Conservation (phyloP, 352 stramenopile genomes). For the Thalassiosira mediterranea region DNA sequence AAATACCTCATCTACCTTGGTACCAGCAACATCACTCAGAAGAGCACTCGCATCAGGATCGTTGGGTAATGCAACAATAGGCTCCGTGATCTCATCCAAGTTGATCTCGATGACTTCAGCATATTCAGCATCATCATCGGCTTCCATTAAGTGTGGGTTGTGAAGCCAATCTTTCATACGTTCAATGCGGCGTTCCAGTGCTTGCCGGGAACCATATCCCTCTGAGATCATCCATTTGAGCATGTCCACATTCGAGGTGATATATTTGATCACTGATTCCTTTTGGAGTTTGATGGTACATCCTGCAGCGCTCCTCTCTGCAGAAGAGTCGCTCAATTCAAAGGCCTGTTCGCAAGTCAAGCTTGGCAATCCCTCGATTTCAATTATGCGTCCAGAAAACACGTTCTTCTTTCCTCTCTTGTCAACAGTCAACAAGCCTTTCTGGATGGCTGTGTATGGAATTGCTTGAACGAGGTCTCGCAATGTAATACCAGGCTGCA, state of each 20-base stretch:
- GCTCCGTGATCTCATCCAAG: constrained; percentile 87
- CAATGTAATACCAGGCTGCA: constrained; percentile 88
- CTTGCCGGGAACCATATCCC: constrained; percentile 86
- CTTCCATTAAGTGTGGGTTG: constrained; percentile 84
- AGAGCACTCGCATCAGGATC: constrained; percentile 86
- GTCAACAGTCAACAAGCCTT: constrained; percentile 85
- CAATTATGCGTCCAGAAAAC: constrained; percentile 86
- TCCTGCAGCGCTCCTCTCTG: constrained; percentile 85
- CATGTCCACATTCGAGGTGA: constrained; percentile 87
- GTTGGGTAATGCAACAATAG: constrained; percentile 86
- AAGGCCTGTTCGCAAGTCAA: constrained; percentile 89
- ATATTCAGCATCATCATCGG: constrained; percentile 85
- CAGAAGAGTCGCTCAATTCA: constrained; percentile 85
- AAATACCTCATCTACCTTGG: constrained; percentile 88
- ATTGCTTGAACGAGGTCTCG: constrained; percentile 88
- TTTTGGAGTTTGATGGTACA: constrained; percentile 88
- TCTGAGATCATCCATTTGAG: constrained; percentile 90
- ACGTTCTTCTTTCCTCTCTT: constrained; percentile 90
- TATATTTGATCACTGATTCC: constrained; percentile 88
- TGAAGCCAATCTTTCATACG: constrained; percentile 86
- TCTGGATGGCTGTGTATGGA: constrained; percentile 86
- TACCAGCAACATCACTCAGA: constrained; percentile 82
- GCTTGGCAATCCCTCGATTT: constrained; percentile 87
- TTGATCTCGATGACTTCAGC: constrained; percentile 86
- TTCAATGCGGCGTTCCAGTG: constrained; percentile 85